Evolutionary conservation across 2,329 filamentous ascomycete species (phyloP).

Genomic region (Fusarium sp.): DNA sequence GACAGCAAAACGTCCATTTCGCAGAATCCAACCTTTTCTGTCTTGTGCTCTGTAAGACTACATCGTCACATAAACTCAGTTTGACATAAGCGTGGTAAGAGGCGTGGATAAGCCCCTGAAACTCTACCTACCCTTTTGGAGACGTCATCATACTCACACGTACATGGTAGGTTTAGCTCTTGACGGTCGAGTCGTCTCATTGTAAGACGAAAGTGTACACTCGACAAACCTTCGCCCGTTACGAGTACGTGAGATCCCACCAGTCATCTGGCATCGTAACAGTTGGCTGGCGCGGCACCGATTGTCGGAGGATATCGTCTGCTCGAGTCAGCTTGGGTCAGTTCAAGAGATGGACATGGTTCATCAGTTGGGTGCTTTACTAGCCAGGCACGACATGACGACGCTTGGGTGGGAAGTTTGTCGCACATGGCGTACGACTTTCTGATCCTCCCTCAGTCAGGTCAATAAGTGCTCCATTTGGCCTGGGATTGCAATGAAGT

Average conservation of each 20-base stretch:
- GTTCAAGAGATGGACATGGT: constrained; percentile 6
- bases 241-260: constrained; percentile 5
- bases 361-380: not conserved
- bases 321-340: constrained; percentile 33
- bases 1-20: not conserved
- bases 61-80: constrained; percentile 16
- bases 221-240: not conserved
- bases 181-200: not conserved
- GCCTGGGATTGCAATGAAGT: too few relatives aligned
- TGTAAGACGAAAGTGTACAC: constrained; percentile 2
- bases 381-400: constrained; percentile 38
- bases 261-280: not conserved
- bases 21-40: constrained; percentile 2
- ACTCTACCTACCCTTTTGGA: constrained; percentile 17
- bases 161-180: not conserved
- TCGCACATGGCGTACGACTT: constrained; percentile 22
- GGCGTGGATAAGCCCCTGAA: constrained; percentile 31
- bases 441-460: not conserved
- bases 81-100: constrained; percentile 12
- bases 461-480: not conserved
- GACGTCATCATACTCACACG: constrained; percentile 31
- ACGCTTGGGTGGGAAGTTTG: constrained; percentile 12
- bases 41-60: not conserved
- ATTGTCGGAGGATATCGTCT: constrained; percentile 20
- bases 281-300: constrained; percentile 20